Conservation (phyloP, 768 basidiomycete species). For the Lentinula raphanica region DNA sequence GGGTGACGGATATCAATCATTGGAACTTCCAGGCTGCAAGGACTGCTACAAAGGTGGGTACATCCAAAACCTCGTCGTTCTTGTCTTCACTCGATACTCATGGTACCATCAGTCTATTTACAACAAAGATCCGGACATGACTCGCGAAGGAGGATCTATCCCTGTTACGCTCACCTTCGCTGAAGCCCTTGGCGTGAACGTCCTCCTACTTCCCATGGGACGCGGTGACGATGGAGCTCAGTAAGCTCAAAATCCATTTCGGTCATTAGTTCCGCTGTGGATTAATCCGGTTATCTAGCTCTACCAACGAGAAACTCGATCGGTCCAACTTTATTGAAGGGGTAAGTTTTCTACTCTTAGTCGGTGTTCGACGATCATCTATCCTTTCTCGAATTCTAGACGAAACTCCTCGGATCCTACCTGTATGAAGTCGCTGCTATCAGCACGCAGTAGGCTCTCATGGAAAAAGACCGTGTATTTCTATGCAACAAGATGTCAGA, state of each 20-base stretch:
- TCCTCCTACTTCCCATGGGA: constrained; percentile 88
- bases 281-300: constrained; percentile 26
- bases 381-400: constrained; percentile 13
- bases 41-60: constrained; percentile 52
- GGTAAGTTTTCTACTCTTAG: constrained; percentile 27
- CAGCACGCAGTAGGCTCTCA: not conserved
- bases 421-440: constrained; percentile 45
- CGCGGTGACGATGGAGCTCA: constrained; percentile 93
- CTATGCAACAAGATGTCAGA: no score
- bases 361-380: not conserved
- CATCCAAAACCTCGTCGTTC: no score
- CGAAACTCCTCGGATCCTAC: constrained; percentile 55
- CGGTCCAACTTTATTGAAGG: constrained; percentile 61
- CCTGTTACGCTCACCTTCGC: constrained; percentile 75
- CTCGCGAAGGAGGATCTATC: constrained; percentile 67
- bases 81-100: not conserved
- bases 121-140: constrained; percentile 52
- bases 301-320: constrained; percentile 76
- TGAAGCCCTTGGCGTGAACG: constrained; percentile 67
- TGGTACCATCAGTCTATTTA: constrained; percentile 33
- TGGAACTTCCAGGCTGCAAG: constrained; percentile 72
- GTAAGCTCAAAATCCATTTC: constrained; percentile 38
- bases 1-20: constrained; percentile 64
- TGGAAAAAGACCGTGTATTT: not conserved
- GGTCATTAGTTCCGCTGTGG: not conserved